Conservation (phyloP, 805 yeast genomes). For the Yarrowia sp. region DNA sequence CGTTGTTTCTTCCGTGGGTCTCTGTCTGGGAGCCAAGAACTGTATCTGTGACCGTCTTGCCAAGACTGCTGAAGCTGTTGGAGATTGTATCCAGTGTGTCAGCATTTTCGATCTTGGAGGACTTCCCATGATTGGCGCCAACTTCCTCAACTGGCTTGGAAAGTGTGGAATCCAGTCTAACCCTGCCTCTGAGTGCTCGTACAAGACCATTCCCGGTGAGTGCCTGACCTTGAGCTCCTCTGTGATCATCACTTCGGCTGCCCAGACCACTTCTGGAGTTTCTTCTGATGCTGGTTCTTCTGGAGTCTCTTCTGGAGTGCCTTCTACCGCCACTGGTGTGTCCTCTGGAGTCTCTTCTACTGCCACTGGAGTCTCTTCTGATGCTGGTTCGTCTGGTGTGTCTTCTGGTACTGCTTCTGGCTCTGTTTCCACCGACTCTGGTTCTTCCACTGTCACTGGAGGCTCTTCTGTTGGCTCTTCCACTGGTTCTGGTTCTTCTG, state of each 20-base stretch:
- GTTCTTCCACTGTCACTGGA: too few species aligned
- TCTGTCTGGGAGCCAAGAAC: neutral
- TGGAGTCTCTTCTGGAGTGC: too few species aligned
- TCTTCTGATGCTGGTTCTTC: too few species aligned
- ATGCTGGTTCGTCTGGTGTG: too few species aligned
- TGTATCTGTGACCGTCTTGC: neutral
- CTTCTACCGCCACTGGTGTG: too few species aligned
- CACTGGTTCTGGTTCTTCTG: neutral
- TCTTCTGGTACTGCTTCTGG: too few species aligned
- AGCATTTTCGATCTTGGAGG: neutral
- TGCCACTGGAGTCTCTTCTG: too few species aligned
- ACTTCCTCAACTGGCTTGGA: constrained; percentile 5
- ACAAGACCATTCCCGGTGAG: neutral
- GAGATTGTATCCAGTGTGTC: neutral
- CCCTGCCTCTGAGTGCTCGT: neutral
- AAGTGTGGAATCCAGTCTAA: neutral
- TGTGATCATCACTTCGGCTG: too few species aligned
- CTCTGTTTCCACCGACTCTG: too few species aligned
- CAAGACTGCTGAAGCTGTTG: neutral
- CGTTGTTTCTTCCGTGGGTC: neutral
- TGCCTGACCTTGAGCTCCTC: neutral
- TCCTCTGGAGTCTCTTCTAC: too few species aligned
- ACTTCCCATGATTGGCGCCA: neutral
- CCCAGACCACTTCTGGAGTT: too few species aligned
- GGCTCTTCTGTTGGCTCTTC: neutral